Evolutionary conservation across 2,329 filamentous ascomycete genomes (phyloP).

Genomic region (Hypoxylon sp.): DNA sequence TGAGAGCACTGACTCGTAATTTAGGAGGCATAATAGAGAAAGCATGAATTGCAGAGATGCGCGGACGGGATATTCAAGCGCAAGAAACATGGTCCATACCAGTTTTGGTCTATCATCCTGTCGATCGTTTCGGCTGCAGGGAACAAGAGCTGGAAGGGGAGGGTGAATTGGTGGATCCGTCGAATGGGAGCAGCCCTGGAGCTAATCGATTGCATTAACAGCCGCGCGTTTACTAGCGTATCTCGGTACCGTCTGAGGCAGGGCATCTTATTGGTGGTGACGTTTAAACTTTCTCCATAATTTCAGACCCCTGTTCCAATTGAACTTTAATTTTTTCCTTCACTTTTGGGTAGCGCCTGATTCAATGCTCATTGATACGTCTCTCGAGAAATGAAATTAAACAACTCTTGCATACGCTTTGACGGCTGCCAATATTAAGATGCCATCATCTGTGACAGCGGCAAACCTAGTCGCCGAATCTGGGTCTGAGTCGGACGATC

Average conservation of each 20-base stretch:
- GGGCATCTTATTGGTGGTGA: slow-evolving; percentile 21
- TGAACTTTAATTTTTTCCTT: slow-evolving; percentile 26
- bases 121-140: slow-evolving; percentile 15
- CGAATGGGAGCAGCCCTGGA: slow-evolving; percentile 3
- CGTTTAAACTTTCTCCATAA: slow-evolving; percentile 31
- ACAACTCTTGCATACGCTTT: slow-evolving; percentile 23
- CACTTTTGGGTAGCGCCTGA: slow-evolving; percentile 28
- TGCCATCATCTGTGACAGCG: slow-evolving; percentile 38
- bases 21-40: not conserved
- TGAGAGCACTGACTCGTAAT: not conserved
- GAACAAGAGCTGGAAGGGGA: slow-evolving; percentile 5
- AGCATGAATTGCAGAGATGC: slow-evolving; percentile 12
- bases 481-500: slow-evolving; percentile 47
- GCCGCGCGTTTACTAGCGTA: slow-evolving; percentile 44
- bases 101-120: slow-evolving; percentile 3
- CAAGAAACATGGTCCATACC: not conserved
- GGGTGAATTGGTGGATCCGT: not conserved
- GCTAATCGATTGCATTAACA: slow-evolving; percentile 30
- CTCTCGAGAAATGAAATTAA: slow-evolving; percentile 16
- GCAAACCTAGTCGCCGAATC: slow-evolving; percentile 38
- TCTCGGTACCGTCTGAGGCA: slow-evolving; percentile 8
- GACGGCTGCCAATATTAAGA: slow-evolving; percentile 28
- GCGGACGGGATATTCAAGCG: not conserved
- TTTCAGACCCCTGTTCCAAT: slow-evolving; percentile 18
- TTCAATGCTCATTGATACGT: slow-evolving; percentile 25